phyloP scores from a whole-genome alignment of 305 asterid species.

The Rubia peregrina region DNA sequence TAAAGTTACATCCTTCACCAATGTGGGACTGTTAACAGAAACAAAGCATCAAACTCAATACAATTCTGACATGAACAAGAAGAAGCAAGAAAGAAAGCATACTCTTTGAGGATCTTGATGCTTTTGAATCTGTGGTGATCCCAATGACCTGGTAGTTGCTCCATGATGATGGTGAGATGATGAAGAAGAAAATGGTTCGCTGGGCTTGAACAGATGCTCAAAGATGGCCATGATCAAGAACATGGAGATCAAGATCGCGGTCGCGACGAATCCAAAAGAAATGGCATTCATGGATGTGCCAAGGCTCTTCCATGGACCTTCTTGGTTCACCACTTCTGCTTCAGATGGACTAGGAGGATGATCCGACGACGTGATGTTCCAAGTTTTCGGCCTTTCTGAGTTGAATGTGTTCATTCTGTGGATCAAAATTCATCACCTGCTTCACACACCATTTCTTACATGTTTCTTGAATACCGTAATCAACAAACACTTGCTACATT shows the following conservation, averaged over 20 bases:
- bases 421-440: too few relatives aligned
- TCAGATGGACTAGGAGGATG: slow-evolving; percentile 38
- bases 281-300: slow-evolving; percentile 80
- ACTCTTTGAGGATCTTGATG: slow-evolving; percentile 31
- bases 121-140: slow-evolving; percentile 25
- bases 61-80: background rate
- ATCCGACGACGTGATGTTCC: slow-evolving; percentile 44
- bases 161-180: slow-evolving; percentile 21
- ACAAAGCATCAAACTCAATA: background rate
- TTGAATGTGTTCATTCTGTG: slow-evolving; percentile 42
- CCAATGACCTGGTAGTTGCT: slow-evolving; percentile 17
- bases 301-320: slow-evolving; percentile 49
- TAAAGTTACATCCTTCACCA: too few relatives aligned
- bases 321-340: slow-evolving; percentile 23
- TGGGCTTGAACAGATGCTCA: slow-evolving; percentile 73
- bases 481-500: background rate
- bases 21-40: too few relatives aligned
- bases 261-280: slow-evolving; percentile 82
- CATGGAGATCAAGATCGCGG: slow-evolving; percentile 81
- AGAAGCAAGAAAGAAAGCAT: background rate
- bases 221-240: slow-evolving; percentile 84
- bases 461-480: background rate
- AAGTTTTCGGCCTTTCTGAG: slow-evolving; percentile 42
- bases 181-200: slow-evolving; percentile 33
- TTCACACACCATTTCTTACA: too few relatives aligned